Base-by-base conservation (phyloP, 495 filamentous ascomycete genomes). In the Neurospora sp. region DNA sequence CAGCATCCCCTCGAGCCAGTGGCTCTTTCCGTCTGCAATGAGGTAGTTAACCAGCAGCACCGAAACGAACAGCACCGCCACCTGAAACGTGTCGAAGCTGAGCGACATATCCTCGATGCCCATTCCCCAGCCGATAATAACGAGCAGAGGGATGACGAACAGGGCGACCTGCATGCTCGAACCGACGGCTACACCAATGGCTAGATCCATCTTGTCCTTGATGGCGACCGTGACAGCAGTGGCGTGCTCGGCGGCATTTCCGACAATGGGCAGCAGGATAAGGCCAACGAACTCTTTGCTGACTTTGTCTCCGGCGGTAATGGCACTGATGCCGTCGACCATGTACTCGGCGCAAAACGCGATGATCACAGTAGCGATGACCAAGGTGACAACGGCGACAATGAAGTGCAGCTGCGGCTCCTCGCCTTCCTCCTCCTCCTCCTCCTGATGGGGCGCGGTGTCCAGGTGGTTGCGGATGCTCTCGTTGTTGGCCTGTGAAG, bases 161-260 rank as follows among this genome's bases (percentile, higher is more conserved):
- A 96, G 82, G 0, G 93, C 90, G 81, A 96, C 92, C 84, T 96
- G 93, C 91, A 96, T 94, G 73, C 89, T 91, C 37, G 90, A 93
- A 70, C 93, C 93, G 14, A 96, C 89, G 7, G 92, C 92, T 14
- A 96, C 93, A 37, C 93, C 92, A 73, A 95, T 94, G 12, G 92
- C 89, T 20, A 95, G 82, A 77, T 96, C 93, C 93, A 96, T 96
- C 80, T 96, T 96, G 80, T 95, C 93, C 85, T 96, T 96, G 79
- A 89, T 85, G 1, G 93, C 93, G 7, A 94, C 93, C 0, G 92
- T 95, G 35, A 96, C 92, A 27, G 93, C 92, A 3, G 93, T 96
- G 27, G 91, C 92, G 78, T 96, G 93, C 80, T 96, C 93, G 7
- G 93, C 93, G 5, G 93, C 93, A 77, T 96, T 96, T 53, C 93